phyloP scores from a whole-genome alignment of 495 filamentous ascomycete species.

The Antarctomyces pellizariae region DNA sequence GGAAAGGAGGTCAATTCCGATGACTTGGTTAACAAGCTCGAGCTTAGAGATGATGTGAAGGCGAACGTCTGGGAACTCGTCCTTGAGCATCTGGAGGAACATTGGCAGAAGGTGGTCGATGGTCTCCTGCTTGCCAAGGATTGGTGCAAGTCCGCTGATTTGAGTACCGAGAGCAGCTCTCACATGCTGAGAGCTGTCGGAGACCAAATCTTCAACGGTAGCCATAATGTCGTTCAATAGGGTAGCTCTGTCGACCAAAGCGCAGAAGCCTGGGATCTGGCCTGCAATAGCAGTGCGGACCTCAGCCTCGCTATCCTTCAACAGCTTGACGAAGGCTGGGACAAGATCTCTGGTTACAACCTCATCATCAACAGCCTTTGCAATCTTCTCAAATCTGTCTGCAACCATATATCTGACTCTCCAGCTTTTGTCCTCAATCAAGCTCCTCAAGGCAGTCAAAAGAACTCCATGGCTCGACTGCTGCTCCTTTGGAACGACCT shows the following conservation, averaged over 20 bases:
- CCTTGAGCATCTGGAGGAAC: conserved; percentile 98
- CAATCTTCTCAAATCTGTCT: conserved; percentile 96
- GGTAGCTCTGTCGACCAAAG: conserved; percentile 59
- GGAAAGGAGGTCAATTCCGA: conserved; percentile 89
- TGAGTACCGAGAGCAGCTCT: conserved; percentile 87
- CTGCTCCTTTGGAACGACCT: conserved; percentile 93
- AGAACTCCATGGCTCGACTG: conserved; percentile 88
- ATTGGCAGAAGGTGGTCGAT: conserved; percentile 92
- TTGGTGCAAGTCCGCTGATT: conserved; percentile 89
- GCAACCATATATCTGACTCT: conserved; percentile 98
- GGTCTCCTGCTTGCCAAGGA: conserved; percentile 93
- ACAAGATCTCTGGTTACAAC: conserved; percentile 85
- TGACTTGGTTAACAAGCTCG: conserved; percentile 93
- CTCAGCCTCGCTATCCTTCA: conserved; percentile 94
- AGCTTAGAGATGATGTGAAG: conserved; percentile 98
- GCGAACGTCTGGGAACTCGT: conserved; percentile 93
- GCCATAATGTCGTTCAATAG: conserved; percentile 95
- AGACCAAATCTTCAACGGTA: conserved; percentile 84
- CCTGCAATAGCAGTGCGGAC: conserved; percentile 92
- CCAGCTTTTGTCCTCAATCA: conserved; percentile 99
- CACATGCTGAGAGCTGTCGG: conserved; percentile 89
- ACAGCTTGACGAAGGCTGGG: conserved; percentile 85
- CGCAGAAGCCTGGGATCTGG: conserved; percentile 92
- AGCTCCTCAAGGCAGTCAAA: conserved; percentile 63
- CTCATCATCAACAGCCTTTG: conserved; percentile 94